A percentile compares a stretch with the other conserved stretches of the same genome.
phyloP scores from a whole-genome alignment of 345 rosid species.

The Linum tenue region DNA sequence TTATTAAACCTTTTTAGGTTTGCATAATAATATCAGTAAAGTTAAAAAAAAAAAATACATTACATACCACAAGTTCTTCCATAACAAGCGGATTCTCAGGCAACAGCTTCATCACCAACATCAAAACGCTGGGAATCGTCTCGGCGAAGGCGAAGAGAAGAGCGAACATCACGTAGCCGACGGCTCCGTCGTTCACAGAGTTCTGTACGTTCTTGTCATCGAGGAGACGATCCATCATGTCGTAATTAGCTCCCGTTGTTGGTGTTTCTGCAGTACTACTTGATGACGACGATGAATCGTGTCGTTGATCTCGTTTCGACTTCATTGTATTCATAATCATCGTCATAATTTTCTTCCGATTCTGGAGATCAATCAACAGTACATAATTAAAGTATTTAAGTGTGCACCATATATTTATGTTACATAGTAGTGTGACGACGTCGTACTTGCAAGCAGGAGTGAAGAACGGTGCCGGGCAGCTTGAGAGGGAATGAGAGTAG shows the following conservation, averaged over 20 bases:
- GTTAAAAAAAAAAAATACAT: no score
- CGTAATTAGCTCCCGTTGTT: slow-evolving; percentile 1
- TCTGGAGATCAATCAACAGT: slow-evolving; percentile 2
- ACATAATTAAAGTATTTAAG: no score
- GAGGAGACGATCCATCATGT: slow-evolving; percentile 17
- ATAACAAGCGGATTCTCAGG: slow-evolving; percentile 14
- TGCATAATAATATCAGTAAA: no score
- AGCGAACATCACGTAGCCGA: slow-evolving; percentile 13
- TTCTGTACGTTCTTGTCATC: slow-evolving; percentile 7
- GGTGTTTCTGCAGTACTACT: neutral
- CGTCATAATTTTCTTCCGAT: slow-evolving; percentile 14
- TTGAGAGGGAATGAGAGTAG: slow-evolving; percentile 25
- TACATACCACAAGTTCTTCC: slow-evolving; percentile 13
- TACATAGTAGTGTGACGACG: neutral
- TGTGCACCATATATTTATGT: neutral
- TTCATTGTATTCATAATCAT: slow-evolving; percentile 12
- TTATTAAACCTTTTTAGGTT: no score
- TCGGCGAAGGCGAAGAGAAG: slow-evolving; percentile 21
- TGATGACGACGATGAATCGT: neutral
- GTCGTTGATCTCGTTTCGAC: slow-evolving; percentile 11
- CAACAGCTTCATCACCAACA: slow-evolving; percentile 17
- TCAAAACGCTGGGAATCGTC: slow-evolving; percentile 18
- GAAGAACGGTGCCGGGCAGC: slow-evolving; percentile 24
- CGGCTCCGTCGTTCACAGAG: slow-evolving; percentile 11
- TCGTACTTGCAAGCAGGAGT: slow-evolving; percentile 19